Evolutionary conservation across 2,329 filamentous ascomycete species (phyloP).

Genomic region (Penicillium freii): DNA sequence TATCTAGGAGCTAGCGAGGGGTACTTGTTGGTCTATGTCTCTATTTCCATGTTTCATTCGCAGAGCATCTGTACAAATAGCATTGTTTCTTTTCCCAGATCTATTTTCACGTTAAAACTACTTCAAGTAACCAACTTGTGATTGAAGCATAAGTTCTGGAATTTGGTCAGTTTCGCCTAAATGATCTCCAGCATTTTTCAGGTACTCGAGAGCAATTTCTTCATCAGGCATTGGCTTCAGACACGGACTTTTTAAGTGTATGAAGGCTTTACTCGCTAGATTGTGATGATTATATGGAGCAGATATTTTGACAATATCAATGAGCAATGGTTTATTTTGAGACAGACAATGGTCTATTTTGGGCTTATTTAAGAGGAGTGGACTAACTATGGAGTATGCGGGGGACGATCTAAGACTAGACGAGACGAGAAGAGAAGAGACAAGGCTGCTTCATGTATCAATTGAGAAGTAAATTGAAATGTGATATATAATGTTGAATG

Average conservation of each 20-base stretch:
- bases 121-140: neutral
- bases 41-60: conserved; percentile 3
- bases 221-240: neutral
- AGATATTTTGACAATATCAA: neutral
- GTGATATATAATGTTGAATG: neutral
- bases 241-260: neutral
- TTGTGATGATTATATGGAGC: neutral
- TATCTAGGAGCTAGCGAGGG: conserved; percentile 11
- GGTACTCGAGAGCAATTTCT: neutral
- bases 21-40: conserved; percentile 9
- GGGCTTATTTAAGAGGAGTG: neutral
- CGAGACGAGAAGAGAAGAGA: neutral
- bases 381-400: neutral
- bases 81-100: conserved; percentile 12
- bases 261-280: neutral
- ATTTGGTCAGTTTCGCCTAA: neutral
- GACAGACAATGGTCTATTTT: neutral
- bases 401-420: neutral
- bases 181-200: neutral
- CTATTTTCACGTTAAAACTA: neutral
- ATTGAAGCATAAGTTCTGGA: neutral
- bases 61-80: conserved; percentile 27
- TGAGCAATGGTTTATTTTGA: neutral
- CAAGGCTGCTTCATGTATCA: neutral
- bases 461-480: neutral